Evolutionary conservation across 352 stramenopile species (phyloP), one percentile per base, ranked within the genome.

Genomic region (Phytopythium kandeliae): DNA sequence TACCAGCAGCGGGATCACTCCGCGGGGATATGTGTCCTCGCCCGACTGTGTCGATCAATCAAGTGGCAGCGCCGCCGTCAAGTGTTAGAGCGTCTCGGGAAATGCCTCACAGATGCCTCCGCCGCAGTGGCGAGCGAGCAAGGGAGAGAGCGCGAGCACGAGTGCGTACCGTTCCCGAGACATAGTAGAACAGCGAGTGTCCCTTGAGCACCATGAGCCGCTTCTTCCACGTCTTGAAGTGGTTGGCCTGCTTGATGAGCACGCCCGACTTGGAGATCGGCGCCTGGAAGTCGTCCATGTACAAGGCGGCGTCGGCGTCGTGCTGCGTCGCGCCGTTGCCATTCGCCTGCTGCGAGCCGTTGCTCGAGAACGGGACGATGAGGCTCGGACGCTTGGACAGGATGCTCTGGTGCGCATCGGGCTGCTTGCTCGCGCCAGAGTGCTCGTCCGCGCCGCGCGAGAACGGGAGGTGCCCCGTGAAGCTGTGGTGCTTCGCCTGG

Each of bases 141-240:
- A n/a, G n/a, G n/a, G n/a, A n/a, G n/a, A n/a, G n/a, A n/a, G n/a
- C n/a, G n/a, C n/a, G n/a, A n/a, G n/a, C n/a, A n/a, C n/a, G n/a
- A n/a, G n/a, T n/a, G 26, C 47, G 28, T 77, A 92, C 81, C 72
- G 80, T 89, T 48, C 83, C 81, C 5, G 81, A 92, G 31, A 92
- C 83, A 60, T 93, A 93, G 74, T 93, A 93, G 58, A 93, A 93
- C 26, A 93, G 68, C 44, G 80, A 91, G 53, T 93, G 83, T 1
- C 83, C 83, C 56, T 89, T 90, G 15, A 93, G 74, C 65, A 93
- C 81, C 83, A 93, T 93, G 21, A 91, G 73, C 1, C 83, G 78
- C 57, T 93, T 93, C 57, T 93, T 93, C 83, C 83, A 93, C 43
- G 82, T 93, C 63, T 93, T 93, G 42, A 93, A 85, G 60, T 93